Percentiles rank a stretch among this genome's conserved stretches.
These are phyloP conservation scores for Coemansia sp. DNA, from an alignment of 192 early-diverging fungal species.

Conservation along the genomic window DNA sequence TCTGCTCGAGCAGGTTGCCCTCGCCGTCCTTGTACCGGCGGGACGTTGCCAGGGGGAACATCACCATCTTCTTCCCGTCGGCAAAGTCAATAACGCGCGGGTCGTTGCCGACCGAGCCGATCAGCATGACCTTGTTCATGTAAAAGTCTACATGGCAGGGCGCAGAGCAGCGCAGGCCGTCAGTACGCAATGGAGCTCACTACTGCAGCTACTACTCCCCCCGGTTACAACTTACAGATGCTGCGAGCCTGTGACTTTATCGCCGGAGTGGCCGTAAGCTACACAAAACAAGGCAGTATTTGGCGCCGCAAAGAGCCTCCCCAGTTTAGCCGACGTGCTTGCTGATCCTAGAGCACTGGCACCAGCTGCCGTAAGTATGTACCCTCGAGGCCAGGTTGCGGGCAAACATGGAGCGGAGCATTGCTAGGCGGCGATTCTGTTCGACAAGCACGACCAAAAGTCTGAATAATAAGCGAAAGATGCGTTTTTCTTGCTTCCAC, in stretches of 20 bases:
- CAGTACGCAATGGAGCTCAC: not conserved
- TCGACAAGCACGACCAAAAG: too few relatives aligned
- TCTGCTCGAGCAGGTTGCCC: slow-evolving; percentile 60
- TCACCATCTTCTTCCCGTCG: slow-evolving; percentile 47
- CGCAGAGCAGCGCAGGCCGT: not conserved
- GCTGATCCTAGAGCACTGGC: not conserved
- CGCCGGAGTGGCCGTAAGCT: slow-evolving; percentile 8
- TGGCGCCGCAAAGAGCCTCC: not conserved
- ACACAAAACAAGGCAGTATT: not conserved
- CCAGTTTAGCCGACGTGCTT: too few relatives aligned
- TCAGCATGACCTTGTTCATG: slow-evolving; percentile 61
- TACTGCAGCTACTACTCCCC: not conserved
- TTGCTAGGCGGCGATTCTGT: too few relatives aligned
- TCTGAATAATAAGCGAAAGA: too few relatives aligned
- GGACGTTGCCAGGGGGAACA: slow-evolving; percentile 62
- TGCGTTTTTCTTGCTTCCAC: too few relatives aligned
- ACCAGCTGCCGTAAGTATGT: not conserved
- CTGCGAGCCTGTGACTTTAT: slow-evolving; percentile 20
- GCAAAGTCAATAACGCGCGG: slow-evolving; percentile 38
- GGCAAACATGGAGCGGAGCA: slow-evolving; percentile 24
- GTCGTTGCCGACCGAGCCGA: slow-evolving; percentile 61
- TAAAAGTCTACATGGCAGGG: not conserved
- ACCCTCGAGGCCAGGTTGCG: slow-evolving; percentile 22
- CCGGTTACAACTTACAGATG: too few relatives aligned
- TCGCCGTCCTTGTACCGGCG: slow-evolving; percentile 56